Evolutionary conservation across 2,329 filamentous ascomycete species (phyloP), one percentile per base, ranked within the genome.

Genomic region (Orbilia blumenaviensis): DNA sequence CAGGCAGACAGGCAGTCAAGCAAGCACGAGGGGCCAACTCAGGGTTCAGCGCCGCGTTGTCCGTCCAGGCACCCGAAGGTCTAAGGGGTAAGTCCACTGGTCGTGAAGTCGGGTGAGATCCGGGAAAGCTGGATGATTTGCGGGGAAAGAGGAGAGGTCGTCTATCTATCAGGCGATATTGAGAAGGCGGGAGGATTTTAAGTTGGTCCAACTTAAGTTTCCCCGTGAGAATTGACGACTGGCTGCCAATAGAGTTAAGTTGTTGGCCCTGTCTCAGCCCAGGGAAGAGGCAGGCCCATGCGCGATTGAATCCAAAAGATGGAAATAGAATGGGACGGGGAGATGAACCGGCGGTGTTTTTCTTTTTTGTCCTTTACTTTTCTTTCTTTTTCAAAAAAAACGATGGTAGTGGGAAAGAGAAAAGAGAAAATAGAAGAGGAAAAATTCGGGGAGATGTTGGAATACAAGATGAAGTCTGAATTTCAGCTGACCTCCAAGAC

Each of bases 131-230:
- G 77, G 69, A 58, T 76, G 72, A 67, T 69, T 72, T 54, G 78
- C 68, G 69, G 66, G 74, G 78, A 79, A 78, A 72, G 77, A 74
- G 74, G 78, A 64, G 74, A 67, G 69, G 77, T 66, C 71, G 78
- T 78, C 73, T 25, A 46, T 16, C 42, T 78, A 69, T 54, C 73
- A 76, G 46, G 50, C 64, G 60, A 66, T 76, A 69, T 69, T 69
- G 52, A 66, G 64, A 66, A 64, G 64, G 72, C 58, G 64, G 64
- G 69, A 68, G 48, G 48, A 61, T 63, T 68, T 76, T 69, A 76
- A 76, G 72, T 76, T 76, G 72, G 72, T 18, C 58, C 42, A 42
- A 68, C 58, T 69, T 69, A 52, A 60, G 64, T 76, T 76, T 69
- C 71, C 54, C 54, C 48, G 72, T 76, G 56, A 69, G 64, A 66